Conservation (phyloP, 257 asterid species). For the Pogostemon cablin region DNA sequence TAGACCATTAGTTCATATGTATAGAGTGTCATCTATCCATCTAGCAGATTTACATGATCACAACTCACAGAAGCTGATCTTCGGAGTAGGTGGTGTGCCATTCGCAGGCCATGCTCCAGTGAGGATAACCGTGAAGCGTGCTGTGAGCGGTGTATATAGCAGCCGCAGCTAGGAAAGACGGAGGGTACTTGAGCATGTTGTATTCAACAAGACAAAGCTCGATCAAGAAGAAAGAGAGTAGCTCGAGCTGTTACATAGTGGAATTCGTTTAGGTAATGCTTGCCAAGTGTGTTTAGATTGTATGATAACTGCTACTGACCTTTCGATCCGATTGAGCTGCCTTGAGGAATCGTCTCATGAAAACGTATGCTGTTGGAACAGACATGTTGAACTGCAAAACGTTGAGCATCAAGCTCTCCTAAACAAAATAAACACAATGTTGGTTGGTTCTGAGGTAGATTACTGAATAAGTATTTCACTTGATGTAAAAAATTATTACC, state of each 20-base stretch:
- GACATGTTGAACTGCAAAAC: conserved; percentile 71
- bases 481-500: conserved; percentile 1
- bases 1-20: neutral
- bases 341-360: conserved; percentile 70
- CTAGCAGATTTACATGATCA: neutral
- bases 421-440: neutral
- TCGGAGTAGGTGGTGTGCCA: conserved; percentile 52
- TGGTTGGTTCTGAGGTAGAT: neutral
- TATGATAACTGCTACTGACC: conserved; percentile 29
- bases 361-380: conserved; percentile 74
- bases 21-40: neutral
- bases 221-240: conserved; percentile 59
- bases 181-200: conserved; percentile 74
- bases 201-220: conserved; percentile 80
- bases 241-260: conserved; percentile 55
- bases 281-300: neutral
- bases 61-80: conserved; percentile 64
- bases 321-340: conserved; percentile 76
- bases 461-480: neutral
- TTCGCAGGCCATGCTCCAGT: conserved; percentile 71
- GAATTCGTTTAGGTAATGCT: neutral
- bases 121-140: conserved; percentile 54
- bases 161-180: conserved; percentile 86
- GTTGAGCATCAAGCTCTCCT: conserved; percentile 49
- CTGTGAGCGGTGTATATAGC: conserved; percentile 78